Evolutionary conservation across 2,329 filamentous ascomycete genomes (phyloP), one percentile per base, ranked within the genome.

Genomic region (Ophiostoma sp.): DNA sequence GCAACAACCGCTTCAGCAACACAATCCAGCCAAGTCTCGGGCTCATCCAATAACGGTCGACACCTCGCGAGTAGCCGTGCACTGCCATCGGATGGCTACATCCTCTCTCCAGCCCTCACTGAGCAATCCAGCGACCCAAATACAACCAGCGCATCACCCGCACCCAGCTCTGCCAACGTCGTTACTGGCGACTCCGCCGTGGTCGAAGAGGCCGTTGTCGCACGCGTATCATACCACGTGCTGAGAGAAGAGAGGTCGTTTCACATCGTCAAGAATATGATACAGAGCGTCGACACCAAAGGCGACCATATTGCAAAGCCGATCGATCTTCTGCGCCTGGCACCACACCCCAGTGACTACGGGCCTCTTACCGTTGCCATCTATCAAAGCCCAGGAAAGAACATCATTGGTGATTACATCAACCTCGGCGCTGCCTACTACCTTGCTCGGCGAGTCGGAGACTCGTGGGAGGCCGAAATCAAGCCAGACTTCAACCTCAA

Each of bases 231-330:
- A 0, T 89, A 87, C 72, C 92, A 97, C 79, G 85, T 90, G 20
- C 82, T 97, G 68, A 88, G 94, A 8, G 87, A 97, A 75, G 94
- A 98, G 81, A 85, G 94, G 72, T 90, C 94, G 71, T 97, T 91
- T 76, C 91, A 96, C 75, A 91, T 95, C 74, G 87, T 89, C 76
- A 92, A 90, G 79, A 87, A 84, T 72, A 83, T 97, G 67, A 87
- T 89, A 54, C 83, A 86, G 70, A 88, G 88, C 17, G 89, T 88
- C 35, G 92, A 96, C 77, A 89, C 90, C 0, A 82, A 89, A 31
- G 90, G 88, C 72, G 84, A 87, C 70, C 92, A 96, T 77, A 94
- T 95, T 72, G 86, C 92, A 54, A 89, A 88, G 71, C 93, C 93
- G 0, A 82, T 98, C 70, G 92, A 97, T 73, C 85, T 96, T 60